Base-by-base conservation (phyloP, 768 basidiomycete genomes). In the Calocybe indica region DNA sequence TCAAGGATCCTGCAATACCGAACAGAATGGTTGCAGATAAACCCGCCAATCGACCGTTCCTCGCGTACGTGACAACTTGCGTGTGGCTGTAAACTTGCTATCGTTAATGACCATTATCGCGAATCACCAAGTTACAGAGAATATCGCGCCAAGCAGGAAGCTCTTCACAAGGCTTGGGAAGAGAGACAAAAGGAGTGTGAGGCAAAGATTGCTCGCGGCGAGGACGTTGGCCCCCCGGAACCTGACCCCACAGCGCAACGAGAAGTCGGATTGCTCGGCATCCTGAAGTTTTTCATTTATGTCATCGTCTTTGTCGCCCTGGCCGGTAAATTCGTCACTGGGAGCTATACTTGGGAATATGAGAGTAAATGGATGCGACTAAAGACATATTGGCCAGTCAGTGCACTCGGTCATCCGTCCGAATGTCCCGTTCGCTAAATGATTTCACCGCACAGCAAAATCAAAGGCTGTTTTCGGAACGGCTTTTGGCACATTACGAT, bases 311-410 rank as follows among this genome's bases (percentile, higher is more conserved):
- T 82, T 51, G 50, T 76, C 35, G 58, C 79, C 1, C 69, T 90
- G 30, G 75, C 83, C 33, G 85, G 92, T 46, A 87, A 86, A 60
- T 92, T 94, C 65, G 69, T 94, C 60, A 89, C 89, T 0, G 88
- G 85, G n/a, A 89, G 84, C 59, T 90, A 81, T 61, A 66, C 81
- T 14, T 96, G 92, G 91, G 90, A 92, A 52, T 80, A 83, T 57
- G 73, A 85, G 52, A 78, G 76, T 52, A 79, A 79, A 60, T 85
- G 80, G 77, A 56, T 68, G 30, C 70, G 74, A 40, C 58, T 81
- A 44, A 80, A 80, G 69, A 77, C 78, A 5, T 80, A 79, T 57
- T 79, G 76, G 69, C 82, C 88, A 44, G 84, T 85, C 49, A 57
- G 74, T 64, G 29, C 29, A 12, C 40, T 9, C n/a, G 12, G 4